Evolutionary conservation across 208 protist genomes (phyloP).

Genomic region (Acanthamoeba comandoni): DNA sequence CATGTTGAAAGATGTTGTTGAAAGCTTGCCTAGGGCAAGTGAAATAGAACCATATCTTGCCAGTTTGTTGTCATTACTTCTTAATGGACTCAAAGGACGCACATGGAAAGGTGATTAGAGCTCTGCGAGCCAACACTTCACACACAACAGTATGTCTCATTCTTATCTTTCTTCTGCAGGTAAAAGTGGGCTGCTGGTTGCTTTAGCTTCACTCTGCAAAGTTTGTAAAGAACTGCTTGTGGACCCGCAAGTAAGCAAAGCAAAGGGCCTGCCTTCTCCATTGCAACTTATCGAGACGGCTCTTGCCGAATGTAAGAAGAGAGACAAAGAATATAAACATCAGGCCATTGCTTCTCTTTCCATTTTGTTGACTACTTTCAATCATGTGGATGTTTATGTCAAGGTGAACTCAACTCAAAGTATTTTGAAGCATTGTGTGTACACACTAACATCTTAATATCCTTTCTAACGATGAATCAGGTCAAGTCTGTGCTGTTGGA

Average conservation of each 20-base stretch:
- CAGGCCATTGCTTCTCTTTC: slow-evolving; percentile 75
- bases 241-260: not conserved
- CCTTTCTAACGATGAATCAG: slow-evolving; percentile 2
- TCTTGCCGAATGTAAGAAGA: slow-evolving; percentile 83
- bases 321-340: slow-evolving; percentile 81
- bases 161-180: slow-evolving; percentile 19
- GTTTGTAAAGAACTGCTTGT: slow-evolving; percentile 67
- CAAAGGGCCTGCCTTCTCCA: slow-evolving; percentile 34
- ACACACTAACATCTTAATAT: not conserved
- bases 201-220: slow-evolving; percentile 28
- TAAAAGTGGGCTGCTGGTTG: slow-evolving; percentile 42
- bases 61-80: slow-evolving; percentile 72
- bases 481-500: not conserved
- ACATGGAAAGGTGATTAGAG: slow-evolving; percentile 77
- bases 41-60: slow-evolving; percentile 73
- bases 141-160: not conserved
- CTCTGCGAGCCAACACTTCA: not conserved
- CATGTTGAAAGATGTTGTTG: slow-evolving; percentile 47
- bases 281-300: slow-evolving; percentile 46
- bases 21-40: slow-evolving; percentile 27
- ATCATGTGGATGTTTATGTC: slow-evolving; percentile 70
- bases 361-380: slow-evolving; percentile 67
- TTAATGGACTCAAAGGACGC: slow-evolving; percentile 76
- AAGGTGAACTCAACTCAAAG: slow-evolving; percentile 3
- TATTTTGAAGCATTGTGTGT: not conserved